Base-by-base conservation (phyloP, 148 eudicot species). In the Fagopyrum esculentum region DNA sequence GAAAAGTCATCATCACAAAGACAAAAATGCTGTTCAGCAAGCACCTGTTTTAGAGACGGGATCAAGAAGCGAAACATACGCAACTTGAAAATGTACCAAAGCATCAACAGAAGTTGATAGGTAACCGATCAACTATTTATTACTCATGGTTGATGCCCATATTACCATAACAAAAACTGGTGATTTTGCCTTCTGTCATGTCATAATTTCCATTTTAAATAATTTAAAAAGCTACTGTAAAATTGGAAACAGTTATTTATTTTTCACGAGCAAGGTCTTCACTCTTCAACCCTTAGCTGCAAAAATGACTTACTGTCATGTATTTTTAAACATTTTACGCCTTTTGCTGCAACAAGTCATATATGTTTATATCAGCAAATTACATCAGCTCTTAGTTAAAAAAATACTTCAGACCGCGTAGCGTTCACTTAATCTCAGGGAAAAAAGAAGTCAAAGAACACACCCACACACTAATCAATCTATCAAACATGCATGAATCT, bases 31-130 rank as follows among this genome's bases (percentile, higher is more conserved):
- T 55, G 66, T 69, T 78, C 81, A 71, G 91, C 90, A 75, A 91
- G 91, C 87, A 80, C 83, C 70, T 82, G 77, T 82, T 93, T 85
- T 73, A 89, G 85, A 84, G 81, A 85, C 79, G 98, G 94, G 75
- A 87, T 88, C 78, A 91, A 78, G 80, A 84, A 72, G 82, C 89
- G 80, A 47, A 91, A 93, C 52, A 45, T 55, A 16, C 87, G 87
- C 48, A 88, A 84, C 56, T 80, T 93, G 76, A 81, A 64, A 45
- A 78, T 75, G 4, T 81, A 76, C 70, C 86, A 72, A 82, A 76
- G 70, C 69, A 79, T 76, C 77, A 63, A 71, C 77, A 74, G 74
- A 45, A 49, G 29, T 61, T 17, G 26, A 55, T 71, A 49, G 15
- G 52, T 49, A 49, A 49, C 51, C 11, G 51, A 48, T 48, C 11